Base-by-base conservation (phyloP, 805 yeast species). In the Yamadazyma phyllophila region DNA sequence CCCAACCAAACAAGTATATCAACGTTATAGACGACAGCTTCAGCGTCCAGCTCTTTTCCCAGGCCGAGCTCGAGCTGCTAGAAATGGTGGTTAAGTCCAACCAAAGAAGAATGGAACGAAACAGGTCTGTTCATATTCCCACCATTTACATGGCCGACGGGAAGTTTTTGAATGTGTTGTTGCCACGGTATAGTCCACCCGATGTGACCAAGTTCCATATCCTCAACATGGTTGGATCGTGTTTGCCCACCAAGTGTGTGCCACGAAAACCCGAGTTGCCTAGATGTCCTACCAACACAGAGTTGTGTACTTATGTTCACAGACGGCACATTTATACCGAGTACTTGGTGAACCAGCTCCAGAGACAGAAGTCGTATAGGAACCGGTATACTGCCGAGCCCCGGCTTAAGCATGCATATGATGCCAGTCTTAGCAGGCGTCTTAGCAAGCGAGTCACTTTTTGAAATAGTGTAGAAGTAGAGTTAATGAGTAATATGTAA, bases 291-390 rank as follows among this genome's bases (percentile, higher is more conserved):
- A 63, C 67, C 14, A 62, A 59, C 44, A 63, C 67, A 27, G 46
- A 50, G 34, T 44, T 61, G 53, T 56, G 60, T 24, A 59, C 49
- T 24, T 63, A 60, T 46, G 43, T 56, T 16, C 67, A 62, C 43
- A 51, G 45, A 30, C 26, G 41, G 7, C 53, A 57, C 47, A 44
- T 61, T 14, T 63, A 62, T 40, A 48, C 54, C 33, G 45, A 37
- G 26, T 41, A 44, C 27, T 31, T 49, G 17, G 36, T 36, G 16
- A 30, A 38, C 9, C 49, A 47, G 29, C 30, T 50, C 12, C 24
- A 43, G 31, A 45, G 48, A 29, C 46, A 42, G 13, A 37, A 36
- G 14, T 39, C 43, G 16, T 43, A 46, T 32, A 24, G 38, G 15
- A 32, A 30, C 29, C 6, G 16, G 20, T 34, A 37, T 20, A 20